Base-by-base conservation (phyloP, 169 alveolate genomes). In the Neospora caninum region DNA sequence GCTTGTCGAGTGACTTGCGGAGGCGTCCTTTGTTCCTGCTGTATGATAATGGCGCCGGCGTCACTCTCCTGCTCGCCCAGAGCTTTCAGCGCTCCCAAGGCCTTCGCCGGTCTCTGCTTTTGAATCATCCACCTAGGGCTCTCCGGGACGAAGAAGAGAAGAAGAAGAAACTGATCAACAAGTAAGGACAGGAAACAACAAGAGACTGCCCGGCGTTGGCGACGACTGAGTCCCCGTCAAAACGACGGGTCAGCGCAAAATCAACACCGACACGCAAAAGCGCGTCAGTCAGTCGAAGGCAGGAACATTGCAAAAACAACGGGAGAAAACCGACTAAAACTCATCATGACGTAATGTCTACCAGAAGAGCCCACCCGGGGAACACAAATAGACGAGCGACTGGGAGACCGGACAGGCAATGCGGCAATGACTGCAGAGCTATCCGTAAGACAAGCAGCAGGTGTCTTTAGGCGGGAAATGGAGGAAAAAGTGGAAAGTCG, bases 41-140 rank as follows among this genome's bases (percentile, higher is more conserved):
- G 89, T 20, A 82, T 27, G 27, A 82, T 27, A 82, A 82, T 42
- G n/a, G 58, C 89, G 38, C 67, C 89, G 34, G 89, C 89, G 36
- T 41, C 41, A 18, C n/a, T 31, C 64, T 39, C 53, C 18, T 39
- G 38, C 13, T 36, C 89, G 13, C 89, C 89, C n/a, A 82, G 64
- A 2, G 41, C 34, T 36, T 41, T 16, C 39, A 82, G 64, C 16
- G 89, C 89, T 0, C 36, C 25, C 41, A 82, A 1, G 7, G 89
- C 89, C 64, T 43, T 82, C 41, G 89, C 89, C n/a, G 53, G 53
- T 29, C 31, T 22, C 67, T 82, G n/a, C 64, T 43, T 38, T 43
- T 42, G 67, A 29, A 82, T 29, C 67, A 82, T 9, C 89, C 89
- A 82, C 43, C 67, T 22, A 82, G 89, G 89, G 25, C 89, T 82